Evolutionary conservation across 345 rosid species (phyloP).

Genomic region (Populus simonii): DNA sequence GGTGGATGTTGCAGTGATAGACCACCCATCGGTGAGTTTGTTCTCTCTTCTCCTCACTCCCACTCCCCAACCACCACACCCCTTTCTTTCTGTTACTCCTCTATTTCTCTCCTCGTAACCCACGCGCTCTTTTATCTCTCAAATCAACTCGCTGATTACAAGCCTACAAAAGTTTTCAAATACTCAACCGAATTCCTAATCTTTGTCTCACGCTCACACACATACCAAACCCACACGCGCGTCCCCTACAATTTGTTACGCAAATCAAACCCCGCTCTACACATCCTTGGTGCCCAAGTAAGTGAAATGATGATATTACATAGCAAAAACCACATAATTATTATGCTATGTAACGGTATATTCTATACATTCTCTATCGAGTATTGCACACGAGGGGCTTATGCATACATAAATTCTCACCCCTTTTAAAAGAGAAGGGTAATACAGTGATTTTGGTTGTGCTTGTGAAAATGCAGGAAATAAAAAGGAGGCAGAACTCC

Average conservation of each 20-base stretch:
- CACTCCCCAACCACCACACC: no score
- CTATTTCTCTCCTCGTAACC: not conserved
- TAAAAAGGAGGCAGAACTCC: conserved; percentile 24
- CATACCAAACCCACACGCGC: no score
- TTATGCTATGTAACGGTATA: not conserved
- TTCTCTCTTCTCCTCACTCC: not conserved
- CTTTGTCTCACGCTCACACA: no score
- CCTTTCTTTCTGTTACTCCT: not conserved
- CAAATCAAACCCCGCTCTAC: not conserved
- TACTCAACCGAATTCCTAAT: no score
- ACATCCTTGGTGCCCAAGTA: not conserved
- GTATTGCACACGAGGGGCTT: not conserved
- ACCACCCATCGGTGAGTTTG: not conserved
- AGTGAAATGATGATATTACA: no score
- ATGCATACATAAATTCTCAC: not conserved
- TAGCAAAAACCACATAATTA: not conserved
- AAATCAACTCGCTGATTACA: not conserved
- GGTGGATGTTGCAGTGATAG: not conserved
- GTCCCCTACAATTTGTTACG: not conserved
- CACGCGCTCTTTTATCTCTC: not conserved
- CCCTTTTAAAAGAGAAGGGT: no score
- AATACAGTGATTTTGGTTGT: not conserved
- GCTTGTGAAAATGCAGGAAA: conserved; percentile 12
- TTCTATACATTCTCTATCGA: not conserved
- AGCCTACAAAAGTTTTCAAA: no score